Percentiles rank a stretch among this genome's conserved stretches.
phyloP scores from a whole-genome alignment of 192 early-diverging fungal genomes.

The Coemansia sp. region DNA sequence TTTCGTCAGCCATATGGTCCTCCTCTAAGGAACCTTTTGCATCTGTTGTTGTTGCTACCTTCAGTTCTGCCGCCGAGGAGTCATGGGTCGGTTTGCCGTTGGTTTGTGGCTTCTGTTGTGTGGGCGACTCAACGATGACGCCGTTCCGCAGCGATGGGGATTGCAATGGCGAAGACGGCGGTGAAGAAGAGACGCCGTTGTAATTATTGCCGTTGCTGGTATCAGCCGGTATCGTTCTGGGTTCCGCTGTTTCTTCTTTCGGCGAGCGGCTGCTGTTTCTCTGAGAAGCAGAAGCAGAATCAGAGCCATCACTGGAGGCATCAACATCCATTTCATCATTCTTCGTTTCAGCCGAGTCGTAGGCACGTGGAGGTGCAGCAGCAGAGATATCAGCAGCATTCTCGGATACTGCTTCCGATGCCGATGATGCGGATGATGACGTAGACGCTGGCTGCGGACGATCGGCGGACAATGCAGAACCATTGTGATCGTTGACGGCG shows the following conservation, averaged over 20 bases:
- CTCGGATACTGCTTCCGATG: neutral
- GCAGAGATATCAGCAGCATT: neutral
- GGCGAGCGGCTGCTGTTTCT: neutral
- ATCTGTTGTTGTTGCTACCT: too few relatives aligned
- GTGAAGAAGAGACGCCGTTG: too few relatives aligned
- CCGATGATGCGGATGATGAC: neutral
- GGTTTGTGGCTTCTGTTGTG: neutral
- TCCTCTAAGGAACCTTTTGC: too few relatives aligned
- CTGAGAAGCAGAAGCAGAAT: neutral
- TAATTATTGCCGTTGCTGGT: neutral
- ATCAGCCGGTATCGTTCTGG: neutral
- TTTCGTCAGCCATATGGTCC: too few relatives aligned
- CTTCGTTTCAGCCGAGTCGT: neutral
- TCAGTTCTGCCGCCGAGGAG: neutral
- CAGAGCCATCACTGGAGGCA: neutral
- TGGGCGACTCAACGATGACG: too few relatives aligned
- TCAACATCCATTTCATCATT: neutral
- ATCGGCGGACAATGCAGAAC: neutral
- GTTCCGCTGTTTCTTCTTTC: neutral
- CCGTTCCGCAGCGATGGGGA: neutral
- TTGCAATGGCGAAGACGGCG: too few relatives aligned
- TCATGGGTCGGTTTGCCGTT: neutral
- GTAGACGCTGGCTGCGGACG: conserved; percentile 1
- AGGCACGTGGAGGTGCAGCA: neutral
- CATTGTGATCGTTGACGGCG: neutral